phyloP scores from a whole-genome alignment of 768 basidiomycete genomes.

The Melanogaster broomeanus region DNA sequence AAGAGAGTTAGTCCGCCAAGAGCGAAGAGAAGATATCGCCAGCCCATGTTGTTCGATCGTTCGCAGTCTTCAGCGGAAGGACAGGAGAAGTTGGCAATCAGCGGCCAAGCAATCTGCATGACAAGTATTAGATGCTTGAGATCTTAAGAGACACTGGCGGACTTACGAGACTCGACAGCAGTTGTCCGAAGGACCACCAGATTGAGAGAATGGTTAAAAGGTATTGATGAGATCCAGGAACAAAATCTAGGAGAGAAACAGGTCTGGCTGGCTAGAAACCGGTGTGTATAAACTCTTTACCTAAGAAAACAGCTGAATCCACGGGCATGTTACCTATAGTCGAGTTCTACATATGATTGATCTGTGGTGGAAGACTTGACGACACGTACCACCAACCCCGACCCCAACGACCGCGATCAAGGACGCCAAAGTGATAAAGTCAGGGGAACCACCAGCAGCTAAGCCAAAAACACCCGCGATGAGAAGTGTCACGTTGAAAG shows the following conservation, averaged over 20 bases:
- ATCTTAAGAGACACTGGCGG: not conserved
- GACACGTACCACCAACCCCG: conserved; percentile 46
- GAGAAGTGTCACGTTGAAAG: conserved; percentile 57
- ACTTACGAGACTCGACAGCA: conserved; percentile 48
- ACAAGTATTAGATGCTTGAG: not conserved
- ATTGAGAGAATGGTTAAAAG: conserved; percentile 57
- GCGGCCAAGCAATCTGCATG: conserved; percentile 57
- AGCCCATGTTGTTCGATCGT: conserved; percentile 58
- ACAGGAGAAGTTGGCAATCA: conserved; percentile 59
- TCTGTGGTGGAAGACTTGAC: not conserved
- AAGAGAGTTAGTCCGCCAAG: conserved; percentile 55
- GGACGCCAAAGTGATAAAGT: conserved; percentile 50
- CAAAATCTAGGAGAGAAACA: conserved; percentile 41
- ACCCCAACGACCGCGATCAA: conserved; percentile 47
- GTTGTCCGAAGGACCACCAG: conserved; percentile 62
- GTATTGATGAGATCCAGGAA: conserved; percentile 58
- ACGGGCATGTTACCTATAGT: conserved; percentile 54
- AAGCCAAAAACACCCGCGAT: conserved; percentile 56
- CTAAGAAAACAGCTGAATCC: conserved; percentile 52
- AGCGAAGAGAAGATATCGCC: conserved; percentile 59
- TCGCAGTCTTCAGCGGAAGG: conserved; percentile 34
- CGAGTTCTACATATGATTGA: not conserved
- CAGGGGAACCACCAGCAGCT: conserved; percentile 46
- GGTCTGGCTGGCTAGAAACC: not conserved
- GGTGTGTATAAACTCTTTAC: conserved; percentile 21